phyloP scores from a whole-genome alignment of 2,329 filamentous ascomycete genomes.

The Pseudohalonectria lignicola region DNA sequence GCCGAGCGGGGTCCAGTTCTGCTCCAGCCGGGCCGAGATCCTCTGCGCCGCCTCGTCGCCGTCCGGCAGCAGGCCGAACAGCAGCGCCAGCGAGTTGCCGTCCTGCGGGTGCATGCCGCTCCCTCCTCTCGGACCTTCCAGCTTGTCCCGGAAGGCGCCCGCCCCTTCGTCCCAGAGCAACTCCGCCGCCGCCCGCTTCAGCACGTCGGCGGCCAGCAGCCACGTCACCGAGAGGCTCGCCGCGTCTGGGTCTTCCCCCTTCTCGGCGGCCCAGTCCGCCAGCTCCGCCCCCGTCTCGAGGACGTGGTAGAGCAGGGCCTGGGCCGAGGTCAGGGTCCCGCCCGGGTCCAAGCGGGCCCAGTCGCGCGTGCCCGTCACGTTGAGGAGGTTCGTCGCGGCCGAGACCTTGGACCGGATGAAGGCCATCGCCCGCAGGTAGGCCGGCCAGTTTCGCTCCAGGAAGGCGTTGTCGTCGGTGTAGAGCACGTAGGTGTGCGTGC shows the following conservation, averaged over 20 bases:
- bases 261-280: conserved; percentile 32
- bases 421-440: conserved; percentile 17
- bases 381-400: conserved; percentile 24
- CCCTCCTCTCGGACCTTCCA: too few species aligned
- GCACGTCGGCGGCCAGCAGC: conserved; percentile 25
- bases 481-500: conserved; percentile 43
- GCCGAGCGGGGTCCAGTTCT: conserved; percentile 45
- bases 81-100: conserved; percentile 43
- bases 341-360: conserved; percentile 39
- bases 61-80: conserved; percentile 30
- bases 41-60: conserved; percentile 18
- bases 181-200: conserved; percentile 31
- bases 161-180: conserved; percentile 34
- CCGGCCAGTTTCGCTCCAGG: conserved; percentile 19
- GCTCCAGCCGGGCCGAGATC: conserved; percentile 31
- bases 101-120: conserved; percentile 53
- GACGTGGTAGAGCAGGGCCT: conserved; percentile 43
- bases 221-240: conserved; percentile 24
- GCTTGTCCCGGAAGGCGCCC: conserved; percentile 44
- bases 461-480: conserved; percentile 34
- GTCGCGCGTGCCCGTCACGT: conserved; percentile 37
- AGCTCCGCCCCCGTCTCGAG: conserved; percentile 40
- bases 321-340: conserved; percentile 37
- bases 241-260: too few species aligned
- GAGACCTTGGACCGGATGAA: conserved; percentile 15